A percentile compares a stretch with the other conserved stretches of the same genome.
These are phyloP conservation scores for Rhizopogon rudus DNA, from an alignment of 768 basidiomycete species.

Conservation along the genomic window DNA sequence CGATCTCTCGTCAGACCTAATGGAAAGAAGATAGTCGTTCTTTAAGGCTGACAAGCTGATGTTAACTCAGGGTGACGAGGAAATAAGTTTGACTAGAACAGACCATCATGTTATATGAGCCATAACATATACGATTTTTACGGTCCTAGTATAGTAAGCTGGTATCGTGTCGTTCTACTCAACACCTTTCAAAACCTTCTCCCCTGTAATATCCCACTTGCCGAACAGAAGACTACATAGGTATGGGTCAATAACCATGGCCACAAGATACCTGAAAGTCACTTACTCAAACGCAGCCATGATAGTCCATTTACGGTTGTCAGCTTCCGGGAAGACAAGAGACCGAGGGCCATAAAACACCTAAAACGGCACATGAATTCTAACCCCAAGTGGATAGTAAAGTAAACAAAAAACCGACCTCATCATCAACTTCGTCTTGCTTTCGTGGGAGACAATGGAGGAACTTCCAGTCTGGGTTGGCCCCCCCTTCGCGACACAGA, in stretches of 20 bases:
- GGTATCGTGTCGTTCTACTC: not conserved
- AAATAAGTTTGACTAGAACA: too few species aligned
- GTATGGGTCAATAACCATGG: not conserved
- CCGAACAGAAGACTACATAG: slow-evolving; percentile 34
- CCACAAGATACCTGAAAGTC: not conserved
- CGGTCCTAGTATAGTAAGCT: too few species aligned
- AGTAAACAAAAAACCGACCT: slow-evolving; percentile 40
- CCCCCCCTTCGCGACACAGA: slow-evolving; percentile 75
- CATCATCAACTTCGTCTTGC: slow-evolving; percentile 90
- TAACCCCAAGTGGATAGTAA: not conserved
- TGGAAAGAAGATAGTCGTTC: not conserved
- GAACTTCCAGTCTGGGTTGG: slow-evolving; percentile 88
- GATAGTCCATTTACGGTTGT: slow-evolving; percentile 97
- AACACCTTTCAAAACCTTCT: slow-evolving; percentile 8
- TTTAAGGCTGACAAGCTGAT: too few species aligned
- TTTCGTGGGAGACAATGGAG: slow-evolving; percentile 95
- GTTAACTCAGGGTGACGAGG: too few species aligned
- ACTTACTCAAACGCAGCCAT: slow-evolving; percentile 89
- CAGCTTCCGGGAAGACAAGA: slow-evolving; percentile 89
- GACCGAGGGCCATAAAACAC: slow-evolving; percentile 93
- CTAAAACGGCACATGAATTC: slow-evolving; percentile 29
- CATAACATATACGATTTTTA: too few species aligned
- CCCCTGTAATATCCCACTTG: slow-evolving; percentile 36
- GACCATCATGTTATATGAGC: too few species aligned
- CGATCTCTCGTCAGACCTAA: too few species aligned